A percentile compares a stretch with the other conserved stretches of the same genome.
These are phyloP conservation scores for Sextonia rubra DNA, from an alignment of 164 flowering plant species.

Conservation along the genomic window DNA sequence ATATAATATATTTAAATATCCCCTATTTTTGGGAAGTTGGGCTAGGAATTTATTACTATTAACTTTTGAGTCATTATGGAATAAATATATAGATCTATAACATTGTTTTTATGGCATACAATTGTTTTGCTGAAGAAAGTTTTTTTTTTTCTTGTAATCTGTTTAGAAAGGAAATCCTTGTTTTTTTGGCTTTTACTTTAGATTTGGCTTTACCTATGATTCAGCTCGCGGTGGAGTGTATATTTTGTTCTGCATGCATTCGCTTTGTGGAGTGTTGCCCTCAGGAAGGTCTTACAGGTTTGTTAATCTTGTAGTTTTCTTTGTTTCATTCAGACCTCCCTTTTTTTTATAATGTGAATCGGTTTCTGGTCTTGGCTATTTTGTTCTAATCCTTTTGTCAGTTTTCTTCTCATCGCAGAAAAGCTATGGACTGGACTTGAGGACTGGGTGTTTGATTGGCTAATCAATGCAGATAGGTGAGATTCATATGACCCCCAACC, in stretches of 20 bases:
- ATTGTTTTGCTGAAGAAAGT: too few species aligned
- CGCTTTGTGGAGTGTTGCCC: conserved; percentile 99
- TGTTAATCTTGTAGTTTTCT: conserved; percentile 7
- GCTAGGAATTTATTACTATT: too few species aligned
- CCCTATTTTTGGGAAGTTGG: too few species aligned
- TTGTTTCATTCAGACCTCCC: background rate
- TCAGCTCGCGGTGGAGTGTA: conserved; percentile 99
- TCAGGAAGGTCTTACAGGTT: conserved; percentile 96
- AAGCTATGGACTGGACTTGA: conserved; percentile 98
- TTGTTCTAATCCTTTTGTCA: background rate
- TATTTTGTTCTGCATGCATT: conserved; percentile 98
- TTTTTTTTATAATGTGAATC: background rate
- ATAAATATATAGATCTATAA: too few species aligned
- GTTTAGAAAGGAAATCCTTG: background rate
- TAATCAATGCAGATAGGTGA: conserved; percentile 97
- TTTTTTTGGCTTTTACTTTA: background rate
- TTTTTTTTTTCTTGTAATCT: background rate
- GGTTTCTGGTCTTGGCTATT: background rate
- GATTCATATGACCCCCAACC: background rate
- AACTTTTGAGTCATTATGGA: too few species aligned
- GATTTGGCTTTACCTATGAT: background rate
- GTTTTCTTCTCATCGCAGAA: conserved; percentile 46
- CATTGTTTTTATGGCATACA: too few species aligned
- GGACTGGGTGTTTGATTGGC: conserved; percentile 97
- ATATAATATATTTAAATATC: too few species aligned